Percentiles rank a stretch among this genome's conserved stretches.
Conservation (phyloP, 176 grass and related monocot genomes). For the maize (Zea mays) region DNA sequence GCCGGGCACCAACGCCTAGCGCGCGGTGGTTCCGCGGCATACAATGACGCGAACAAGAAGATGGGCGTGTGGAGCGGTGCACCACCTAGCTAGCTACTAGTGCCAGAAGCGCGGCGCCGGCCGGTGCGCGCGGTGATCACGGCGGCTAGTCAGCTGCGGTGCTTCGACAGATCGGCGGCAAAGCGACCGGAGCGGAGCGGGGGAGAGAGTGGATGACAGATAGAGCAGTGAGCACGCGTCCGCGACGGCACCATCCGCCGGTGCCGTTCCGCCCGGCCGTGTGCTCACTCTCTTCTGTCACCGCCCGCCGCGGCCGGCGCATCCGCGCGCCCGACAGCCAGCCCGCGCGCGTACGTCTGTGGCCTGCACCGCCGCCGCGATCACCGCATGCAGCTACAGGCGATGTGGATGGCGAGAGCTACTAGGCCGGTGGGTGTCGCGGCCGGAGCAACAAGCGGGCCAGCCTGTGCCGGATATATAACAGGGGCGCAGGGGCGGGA, state of each 20-base stretch:
- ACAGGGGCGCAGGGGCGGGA: too few relatives aligned
- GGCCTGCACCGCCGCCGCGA: background rate
- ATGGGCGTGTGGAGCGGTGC: background rate
- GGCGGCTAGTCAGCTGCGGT: background rate
- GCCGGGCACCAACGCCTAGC: background rate
- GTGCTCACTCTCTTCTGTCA: constrained; percentile 87
- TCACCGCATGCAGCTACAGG: constrained; percentile 25
- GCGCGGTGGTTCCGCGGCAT: constrained; percentile 15
- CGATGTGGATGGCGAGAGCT: background rate
- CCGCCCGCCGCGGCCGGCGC: constrained; percentile 12
- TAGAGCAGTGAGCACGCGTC: constrained; percentile 68
- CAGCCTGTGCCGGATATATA: constrained; percentile 32
- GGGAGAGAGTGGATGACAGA: constrained; percentile 46
- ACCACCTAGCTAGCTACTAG: too few relatives aligned
- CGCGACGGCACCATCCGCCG: constrained; percentile 55
- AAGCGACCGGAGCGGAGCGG: background rate
- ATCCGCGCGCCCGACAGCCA: background rate
- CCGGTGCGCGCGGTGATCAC: background rate
- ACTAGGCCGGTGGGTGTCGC: background rate
- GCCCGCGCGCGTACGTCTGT: too few relatives aligned
- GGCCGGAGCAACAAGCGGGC: background rate
- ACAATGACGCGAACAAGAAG: background rate
- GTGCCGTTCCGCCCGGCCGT: constrained; percentile 61
- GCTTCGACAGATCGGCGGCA: background rate
- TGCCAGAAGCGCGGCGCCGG: background rate